Evolutionary conservation across 176 grass and related monocot genomes (phyloP).

Genomic region (Microstegium vimineum): DNA sequence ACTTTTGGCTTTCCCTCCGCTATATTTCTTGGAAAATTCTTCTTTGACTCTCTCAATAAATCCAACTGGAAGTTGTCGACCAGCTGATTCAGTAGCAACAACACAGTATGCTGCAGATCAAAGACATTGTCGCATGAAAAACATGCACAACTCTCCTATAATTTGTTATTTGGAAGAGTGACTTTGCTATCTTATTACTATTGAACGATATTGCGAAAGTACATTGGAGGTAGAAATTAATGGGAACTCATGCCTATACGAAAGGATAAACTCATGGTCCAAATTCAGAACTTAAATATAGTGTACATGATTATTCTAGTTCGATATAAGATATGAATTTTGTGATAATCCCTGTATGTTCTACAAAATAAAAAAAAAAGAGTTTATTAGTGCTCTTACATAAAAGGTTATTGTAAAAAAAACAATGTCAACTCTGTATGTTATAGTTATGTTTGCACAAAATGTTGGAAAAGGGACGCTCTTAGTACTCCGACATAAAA

Average conservation of each 20-base stretch:
- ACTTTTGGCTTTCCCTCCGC: conserved; percentile 69
- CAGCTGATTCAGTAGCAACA: conserved; percentile 67
- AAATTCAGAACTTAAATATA: background rate
- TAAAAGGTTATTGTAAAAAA: background rate
- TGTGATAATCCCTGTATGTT: background rate
- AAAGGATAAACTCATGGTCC: background rate
- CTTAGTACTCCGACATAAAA: background rate
- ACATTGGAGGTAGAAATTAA: background rate
- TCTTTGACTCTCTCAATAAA: conserved; percentile 88
- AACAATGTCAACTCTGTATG: background rate
- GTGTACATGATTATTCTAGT: background rate
- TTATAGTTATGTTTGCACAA: background rate
- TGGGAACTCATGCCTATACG: background rate
- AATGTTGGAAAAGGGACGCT: background rate
- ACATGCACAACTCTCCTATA: background rate
- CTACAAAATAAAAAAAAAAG: background rate
- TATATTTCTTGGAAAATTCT: conserved; percentile 76
- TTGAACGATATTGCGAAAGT: background rate
- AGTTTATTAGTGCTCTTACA: background rate
- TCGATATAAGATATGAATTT: background rate
- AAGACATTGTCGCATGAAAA: background rate
- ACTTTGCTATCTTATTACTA: background rate
- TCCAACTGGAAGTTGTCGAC: conserved; percentile 64
- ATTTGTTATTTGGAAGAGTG: background rate
- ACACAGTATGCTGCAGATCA: conserved; percentile 74